Evolutionary conservation across 495 filamentous ascomycete genomes (phyloP).

Genomic region (Podospora sp.): DNA sequence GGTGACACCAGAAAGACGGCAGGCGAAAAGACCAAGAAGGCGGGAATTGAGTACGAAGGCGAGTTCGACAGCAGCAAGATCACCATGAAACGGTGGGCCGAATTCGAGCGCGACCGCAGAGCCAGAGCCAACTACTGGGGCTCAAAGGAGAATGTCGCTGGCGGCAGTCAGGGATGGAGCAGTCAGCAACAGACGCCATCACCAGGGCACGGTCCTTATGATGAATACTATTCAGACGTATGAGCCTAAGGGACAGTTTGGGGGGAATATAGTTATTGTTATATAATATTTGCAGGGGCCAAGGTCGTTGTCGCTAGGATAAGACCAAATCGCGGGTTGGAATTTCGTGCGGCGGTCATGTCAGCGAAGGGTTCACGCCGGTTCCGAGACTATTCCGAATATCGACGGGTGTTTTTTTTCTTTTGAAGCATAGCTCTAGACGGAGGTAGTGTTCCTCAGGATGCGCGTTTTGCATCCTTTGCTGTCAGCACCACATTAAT

Average conservation of each 20-base stretch:
- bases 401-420: background rate
- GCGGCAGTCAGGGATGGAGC: slow-evolving; percentile 35
- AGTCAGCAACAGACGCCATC: slow-evolving; percentile 16
- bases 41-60: slow-evolving; percentile 83
- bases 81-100: slow-evolving; percentile 96
- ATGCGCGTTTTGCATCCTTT: background rate
- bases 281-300: background rate
- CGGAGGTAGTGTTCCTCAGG: background rate
- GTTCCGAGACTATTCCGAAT: background rate
- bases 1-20: slow-evolving; percentile 96
- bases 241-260: slow-evolving; percentile 28
- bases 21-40: slow-evolving; percentile 79
- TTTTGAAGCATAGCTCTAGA: background rate
- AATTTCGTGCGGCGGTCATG: background rate
- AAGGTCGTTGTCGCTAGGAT: background rate
- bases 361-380: background rate
- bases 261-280: background rate
- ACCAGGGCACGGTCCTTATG: slow-evolving; percentile 47
- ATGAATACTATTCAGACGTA: slow-evolving; percentile 55
- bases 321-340: background rate
- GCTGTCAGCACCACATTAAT: background rate
- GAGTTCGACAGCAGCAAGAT: slow-evolving; percentile 98
- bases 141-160: slow-evolving; percentile 48
- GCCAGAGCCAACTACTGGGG: slow-evolving; percentile 49
- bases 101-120: slow-evolving; percentile 74